Evolutionary conservation across 257 asterid species (phyloP).

Genomic region (Gentiana macrophylla): DNA sequence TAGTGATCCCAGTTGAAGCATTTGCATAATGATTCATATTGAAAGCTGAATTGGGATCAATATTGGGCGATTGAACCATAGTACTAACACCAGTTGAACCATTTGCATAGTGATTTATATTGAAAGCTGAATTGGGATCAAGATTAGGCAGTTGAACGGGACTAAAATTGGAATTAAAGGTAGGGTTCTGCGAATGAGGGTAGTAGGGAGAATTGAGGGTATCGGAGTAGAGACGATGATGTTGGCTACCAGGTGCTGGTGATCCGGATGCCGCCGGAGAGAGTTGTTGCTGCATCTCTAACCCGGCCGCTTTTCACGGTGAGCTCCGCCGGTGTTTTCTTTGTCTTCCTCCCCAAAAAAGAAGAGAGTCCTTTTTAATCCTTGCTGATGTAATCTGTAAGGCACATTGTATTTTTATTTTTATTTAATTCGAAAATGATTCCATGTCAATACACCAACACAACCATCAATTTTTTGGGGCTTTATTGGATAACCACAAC

Average conservation of each 20-base stretch:
- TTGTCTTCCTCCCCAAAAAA: no score
- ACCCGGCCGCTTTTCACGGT: not conserved
- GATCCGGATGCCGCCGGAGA: not conserved
- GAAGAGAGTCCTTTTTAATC: no score
- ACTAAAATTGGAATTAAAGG: not conserved
- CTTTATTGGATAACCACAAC: no score
- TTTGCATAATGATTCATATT: not conserved
- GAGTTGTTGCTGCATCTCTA: slow-evolving; percentile 2
- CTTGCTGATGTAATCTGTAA: no score
- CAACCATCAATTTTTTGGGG: no score
- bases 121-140: no score
- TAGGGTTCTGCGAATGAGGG: slow-evolving; percentile 19
- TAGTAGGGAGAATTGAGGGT: not conserved
- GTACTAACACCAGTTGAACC: not conserved
- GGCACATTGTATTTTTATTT: no score
- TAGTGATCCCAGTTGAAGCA: not conserved
- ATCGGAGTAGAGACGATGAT: not conserved
- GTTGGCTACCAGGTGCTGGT: not conserved
- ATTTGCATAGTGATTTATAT: not conserved
- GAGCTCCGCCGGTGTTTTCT: no score
- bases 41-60: no score
- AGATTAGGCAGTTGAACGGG: not conserved
- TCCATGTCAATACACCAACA: no score
- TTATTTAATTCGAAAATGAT: no score
- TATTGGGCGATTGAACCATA: slow-evolving; percentile 1